Conservation (phyloP, 164 flowering plant genomes). For the Magnolia officinalis region DNA sequence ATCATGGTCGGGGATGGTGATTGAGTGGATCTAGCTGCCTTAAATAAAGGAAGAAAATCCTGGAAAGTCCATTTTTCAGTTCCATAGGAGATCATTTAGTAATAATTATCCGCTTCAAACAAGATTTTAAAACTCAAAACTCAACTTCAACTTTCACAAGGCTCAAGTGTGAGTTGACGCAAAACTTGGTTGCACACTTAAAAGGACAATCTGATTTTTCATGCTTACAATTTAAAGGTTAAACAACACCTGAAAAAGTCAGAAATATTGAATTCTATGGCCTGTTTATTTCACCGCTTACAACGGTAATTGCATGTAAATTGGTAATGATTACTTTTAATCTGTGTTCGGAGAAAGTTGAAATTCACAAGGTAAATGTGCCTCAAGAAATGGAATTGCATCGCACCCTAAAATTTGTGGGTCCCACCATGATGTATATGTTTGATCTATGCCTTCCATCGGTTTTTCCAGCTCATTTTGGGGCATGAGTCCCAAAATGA, state of each 20-base stretch:
- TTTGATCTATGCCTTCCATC: no score
- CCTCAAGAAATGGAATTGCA: no score
- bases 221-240: not conserved
- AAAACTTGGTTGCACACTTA: not conserved
- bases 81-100: not conserved
- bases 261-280: not conserved
- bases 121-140: not conserved
- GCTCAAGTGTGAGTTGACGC: not conserved
- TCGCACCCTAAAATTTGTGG: no score
- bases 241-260: not conserved
- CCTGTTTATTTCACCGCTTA: no score
- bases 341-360: no score
- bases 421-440: no score
- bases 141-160: not conserved
- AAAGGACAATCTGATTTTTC: not conserved
- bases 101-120: not conserved
- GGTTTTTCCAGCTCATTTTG: no score
- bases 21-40: not conserved
- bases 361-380: no score
- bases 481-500: no score
- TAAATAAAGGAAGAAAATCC: not conserved
- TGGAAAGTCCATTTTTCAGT: not conserved
- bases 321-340: no score
- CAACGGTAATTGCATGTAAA: no score
- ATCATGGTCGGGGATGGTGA: not conserved